Conservation (phyloP, 768 basidiomycete species). For the Termitomyces sp. region DNA sequence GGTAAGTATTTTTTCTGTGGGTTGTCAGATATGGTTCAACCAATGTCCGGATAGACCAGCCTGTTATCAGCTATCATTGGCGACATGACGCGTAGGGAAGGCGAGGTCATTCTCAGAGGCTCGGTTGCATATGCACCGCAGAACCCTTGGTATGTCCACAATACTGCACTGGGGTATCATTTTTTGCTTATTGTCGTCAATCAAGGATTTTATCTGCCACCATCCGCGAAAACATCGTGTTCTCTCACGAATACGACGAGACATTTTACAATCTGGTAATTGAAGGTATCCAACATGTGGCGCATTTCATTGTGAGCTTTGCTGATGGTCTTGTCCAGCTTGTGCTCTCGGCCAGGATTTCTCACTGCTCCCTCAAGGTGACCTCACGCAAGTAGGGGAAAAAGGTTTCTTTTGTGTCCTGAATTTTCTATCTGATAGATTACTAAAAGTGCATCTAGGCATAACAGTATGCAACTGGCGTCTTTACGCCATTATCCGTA, state of each 20-base stretch:
- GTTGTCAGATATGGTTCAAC: neutral
- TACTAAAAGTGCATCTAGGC: slow-evolving; percentile 24
- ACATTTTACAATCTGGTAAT: slow-evolving; percentile 79
- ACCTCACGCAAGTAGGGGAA: slow-evolving; percentile 83
- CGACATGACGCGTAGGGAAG: slow-evolving; percentile 78
- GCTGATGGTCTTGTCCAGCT: slow-evolving; percentile 35
- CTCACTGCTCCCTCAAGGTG: slow-evolving; percentile 74
- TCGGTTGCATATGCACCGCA: slow-evolving; percentile 83
- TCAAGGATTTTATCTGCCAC: slow-evolving; percentile 80
- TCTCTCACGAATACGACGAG: slow-evolving; percentile 87
- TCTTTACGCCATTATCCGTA: neutral
- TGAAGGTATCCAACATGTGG: slow-evolving; percentile 48
- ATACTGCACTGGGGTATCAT: neutral
- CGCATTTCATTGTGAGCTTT: neutral
- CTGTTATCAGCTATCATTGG: slow-evolving; percentile 80
- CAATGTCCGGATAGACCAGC: slow-evolving; percentile 49
- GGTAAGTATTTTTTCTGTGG: slow-evolving; percentile 30
- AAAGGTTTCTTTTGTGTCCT: slow-evolving; percentile 49
- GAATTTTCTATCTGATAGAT: neutral
- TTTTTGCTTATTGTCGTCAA: neutral
- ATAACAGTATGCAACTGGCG: slow-evolving; percentile 48
- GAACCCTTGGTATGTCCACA: slow-evolving; percentile 67
- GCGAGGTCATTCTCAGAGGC: slow-evolving; percentile 66
- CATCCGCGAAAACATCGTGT: slow-evolving; percentile 87
- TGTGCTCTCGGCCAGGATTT: slow-evolving; percentile 87